Percentiles rank a stretch among this genome's conserved stretches.
Evolutionary conservation across 2,329 filamentous ascomycete genomes (phyloP).

Genomic region (Endothia cerciana): DNA sequence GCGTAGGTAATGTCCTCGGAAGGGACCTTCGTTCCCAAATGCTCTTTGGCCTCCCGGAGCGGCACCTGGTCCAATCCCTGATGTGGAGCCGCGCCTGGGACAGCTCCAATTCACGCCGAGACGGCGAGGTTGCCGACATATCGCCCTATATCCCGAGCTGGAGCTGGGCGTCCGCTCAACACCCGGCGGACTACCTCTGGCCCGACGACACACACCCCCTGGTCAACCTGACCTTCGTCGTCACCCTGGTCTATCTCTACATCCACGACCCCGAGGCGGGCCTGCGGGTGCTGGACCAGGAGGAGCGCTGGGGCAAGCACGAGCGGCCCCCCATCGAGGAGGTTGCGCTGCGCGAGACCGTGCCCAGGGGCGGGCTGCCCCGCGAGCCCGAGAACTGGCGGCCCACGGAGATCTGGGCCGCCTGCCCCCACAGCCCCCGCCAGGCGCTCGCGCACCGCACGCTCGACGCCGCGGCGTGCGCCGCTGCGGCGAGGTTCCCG

Average conservation of each 20-base stretch:
- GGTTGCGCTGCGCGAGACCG: background rate
- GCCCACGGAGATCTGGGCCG: background rate
- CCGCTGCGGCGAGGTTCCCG: background rate
- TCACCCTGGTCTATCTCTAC: constrained; percentile 5
- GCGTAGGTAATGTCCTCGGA: constrained; percentile 2
- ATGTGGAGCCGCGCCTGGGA: background rate
- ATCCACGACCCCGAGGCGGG: constrained; percentile 1
- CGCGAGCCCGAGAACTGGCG: background rate
- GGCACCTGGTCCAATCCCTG: constrained; percentile 7
- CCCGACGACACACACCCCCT: background rate
- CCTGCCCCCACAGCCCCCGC: background rate
- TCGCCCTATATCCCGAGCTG: constrained; percentile 10
- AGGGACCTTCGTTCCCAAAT: background rate
- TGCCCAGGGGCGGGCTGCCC: background rate
- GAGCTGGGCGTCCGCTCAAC: constrained; percentile 5
- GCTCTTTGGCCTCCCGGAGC: constrained; percentile 10
- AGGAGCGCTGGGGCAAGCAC: background rate
- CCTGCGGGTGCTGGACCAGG: constrained; percentile 3
- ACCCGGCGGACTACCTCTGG: constrained; percentile 1
- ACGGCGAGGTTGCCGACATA: background rate
- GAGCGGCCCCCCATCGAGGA: background rate
- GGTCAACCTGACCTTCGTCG: background rate
- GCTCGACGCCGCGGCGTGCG: constrained; percentile 3
- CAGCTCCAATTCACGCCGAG: background rate
- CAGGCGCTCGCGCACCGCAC: constrained; percentile 5